Evolutionary conservation across 1,139 yeast genomes (phyloP).

Genomic region (Saccharomycopsis hybrid): DNA sequence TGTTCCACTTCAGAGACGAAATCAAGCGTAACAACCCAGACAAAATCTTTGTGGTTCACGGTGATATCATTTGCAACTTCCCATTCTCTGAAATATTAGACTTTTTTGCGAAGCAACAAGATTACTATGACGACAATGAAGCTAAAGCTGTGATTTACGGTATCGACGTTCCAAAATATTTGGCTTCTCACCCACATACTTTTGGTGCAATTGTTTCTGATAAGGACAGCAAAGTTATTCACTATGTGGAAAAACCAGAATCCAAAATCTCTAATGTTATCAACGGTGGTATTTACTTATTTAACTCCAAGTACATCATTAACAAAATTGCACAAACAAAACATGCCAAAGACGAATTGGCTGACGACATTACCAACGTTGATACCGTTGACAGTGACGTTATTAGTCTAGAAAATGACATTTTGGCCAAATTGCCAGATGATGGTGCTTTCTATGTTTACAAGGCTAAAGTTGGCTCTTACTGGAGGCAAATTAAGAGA

Average conservation of each 20-base stretch:
- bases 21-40: conserved; percentile 44
- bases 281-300: conserved; percentile 59
- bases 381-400: conserved; percentile 40
- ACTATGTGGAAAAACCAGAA: conserved; percentile 64
- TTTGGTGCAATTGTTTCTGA: conserved; percentile 54
- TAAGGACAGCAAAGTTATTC: conserved; percentile 41
- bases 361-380: conserved; percentile 28
- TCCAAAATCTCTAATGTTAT: conserved; percentile 45
- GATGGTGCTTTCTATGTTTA: conserved; percentile 42
- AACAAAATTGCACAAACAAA: conserved; percentile 45
- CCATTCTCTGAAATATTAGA: conserved; percentile 42
- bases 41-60: conserved; percentile 50
- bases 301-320: conserved; percentile 41
- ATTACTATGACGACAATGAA: conserved; percentile 31
- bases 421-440: conserved; percentile 47
- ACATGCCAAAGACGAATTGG: conserved; percentile 34
- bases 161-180: conserved; percentile 38
- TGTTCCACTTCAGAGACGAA: conserved; percentile 53
- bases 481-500: conserved; percentile 63
- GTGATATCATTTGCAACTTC: conserved; percentile 55
- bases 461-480: conserved; percentile 40
- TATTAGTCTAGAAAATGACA: conserved; percentile 53
- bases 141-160: conserved; percentile 55
- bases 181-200: conserved; percentile 33
- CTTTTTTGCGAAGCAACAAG: conserved; percentile 27